Conservation (phyloP, 768 basidiomycete species). For the Mrakia blollopis region DNA sequence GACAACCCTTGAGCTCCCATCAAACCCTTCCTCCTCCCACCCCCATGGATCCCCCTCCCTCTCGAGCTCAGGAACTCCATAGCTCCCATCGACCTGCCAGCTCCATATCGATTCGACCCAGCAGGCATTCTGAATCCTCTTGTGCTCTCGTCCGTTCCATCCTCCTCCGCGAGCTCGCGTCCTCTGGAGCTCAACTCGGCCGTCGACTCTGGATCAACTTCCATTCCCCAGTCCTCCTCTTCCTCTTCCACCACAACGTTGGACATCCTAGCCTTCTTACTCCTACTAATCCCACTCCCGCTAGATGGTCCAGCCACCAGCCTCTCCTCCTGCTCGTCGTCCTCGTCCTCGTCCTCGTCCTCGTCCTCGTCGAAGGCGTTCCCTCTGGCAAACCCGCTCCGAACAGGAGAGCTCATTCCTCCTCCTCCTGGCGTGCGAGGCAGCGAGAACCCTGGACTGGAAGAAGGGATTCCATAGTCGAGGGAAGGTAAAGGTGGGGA, state of each 20-base stretch:
- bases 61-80: background rate
- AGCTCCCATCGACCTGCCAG: slow-evolving; percentile 2
- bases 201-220: background rate
- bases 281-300: background rate
- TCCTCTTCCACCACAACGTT: background rate
- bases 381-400: background rate
- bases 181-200: background rate
- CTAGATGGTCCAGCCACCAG: background rate
- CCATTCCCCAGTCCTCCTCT: background rate
- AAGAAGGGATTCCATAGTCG: background rate
- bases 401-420: background rate
- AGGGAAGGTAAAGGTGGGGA: slow-evolving; percentile 2
- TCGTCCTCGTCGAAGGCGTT: slow-evolving; percentile 6
- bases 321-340: background rate
- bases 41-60: background rate
- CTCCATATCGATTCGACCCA: background rate
- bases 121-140: background rate
- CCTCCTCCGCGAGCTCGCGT: background rate
- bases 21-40: background rate
- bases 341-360: slow-evolving; percentile 13
- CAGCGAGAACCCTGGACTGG: background rate
- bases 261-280: background rate
- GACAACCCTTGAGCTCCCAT: slow-evolving; percentile 1
- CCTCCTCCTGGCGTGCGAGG: slow-evolving; percentile 6
- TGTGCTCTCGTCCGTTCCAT: background rate